Evolutionary conservation across 805 yeast genomes (phyloP).

Genomic region (Sungouiella thailandica): DNA sequence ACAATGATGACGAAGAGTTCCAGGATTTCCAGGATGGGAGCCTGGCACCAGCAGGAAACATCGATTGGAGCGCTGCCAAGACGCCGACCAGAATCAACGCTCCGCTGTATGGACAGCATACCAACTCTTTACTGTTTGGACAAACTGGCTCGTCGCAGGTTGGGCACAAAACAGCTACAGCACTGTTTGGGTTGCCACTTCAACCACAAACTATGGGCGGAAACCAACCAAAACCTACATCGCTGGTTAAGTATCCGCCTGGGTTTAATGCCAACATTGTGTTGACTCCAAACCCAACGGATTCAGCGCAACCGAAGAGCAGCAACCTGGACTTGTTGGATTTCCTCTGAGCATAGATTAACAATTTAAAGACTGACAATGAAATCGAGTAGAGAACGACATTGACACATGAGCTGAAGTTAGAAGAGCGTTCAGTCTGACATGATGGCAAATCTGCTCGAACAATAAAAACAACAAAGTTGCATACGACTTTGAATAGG

Average conservation of each 20-base stretch:
- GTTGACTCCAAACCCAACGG: constrained; percentile 21
- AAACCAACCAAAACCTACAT: neutral
- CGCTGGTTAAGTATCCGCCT: constrained; percentile 21
- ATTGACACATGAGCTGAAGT: no score
- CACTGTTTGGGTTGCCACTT: no score
- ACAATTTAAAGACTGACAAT: no score
- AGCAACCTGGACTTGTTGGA: constrained; percentile 10
- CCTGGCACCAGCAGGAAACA: neutral
- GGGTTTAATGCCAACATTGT: constrained; percentile 26
- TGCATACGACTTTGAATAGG: no score
- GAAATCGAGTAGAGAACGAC: no score
- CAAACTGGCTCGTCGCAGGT: neutral
- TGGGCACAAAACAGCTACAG: no score
- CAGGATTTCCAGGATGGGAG: constrained; percentile 23
- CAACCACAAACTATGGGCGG: constrained; percentile 1
- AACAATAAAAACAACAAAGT: no score
- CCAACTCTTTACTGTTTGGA: neutral
- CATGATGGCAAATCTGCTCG: no score
- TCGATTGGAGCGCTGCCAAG: constrained; percentile 15
- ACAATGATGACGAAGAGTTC: constrained; percentile 22
- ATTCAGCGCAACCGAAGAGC: constrained; percentile 2
- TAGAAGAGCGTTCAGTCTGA: no score
- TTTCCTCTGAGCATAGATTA: constrained; percentile 6
- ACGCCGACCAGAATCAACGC: constrained; percentile 1
- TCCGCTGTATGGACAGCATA: neutral